Evolutionary conservation across 1,284 basidiomycete genomes (phyloP), one percentile per base, ranked within the genome.

Genomic region (Sanghuangporus sanghuang): DNA sequence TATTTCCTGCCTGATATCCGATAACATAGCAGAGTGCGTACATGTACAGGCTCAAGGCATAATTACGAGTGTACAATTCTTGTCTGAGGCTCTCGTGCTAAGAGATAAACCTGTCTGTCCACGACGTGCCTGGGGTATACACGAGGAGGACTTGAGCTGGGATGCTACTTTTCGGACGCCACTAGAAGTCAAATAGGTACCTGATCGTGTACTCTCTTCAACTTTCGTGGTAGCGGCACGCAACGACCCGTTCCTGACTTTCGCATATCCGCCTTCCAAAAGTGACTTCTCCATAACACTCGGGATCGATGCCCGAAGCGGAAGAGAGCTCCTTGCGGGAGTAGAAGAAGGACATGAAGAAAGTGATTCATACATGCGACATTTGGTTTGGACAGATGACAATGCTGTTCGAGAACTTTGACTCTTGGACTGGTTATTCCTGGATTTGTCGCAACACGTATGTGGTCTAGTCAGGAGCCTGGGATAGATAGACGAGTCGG

Each of bases 301-400:
- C 27, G 27, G 27, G 27, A 32, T 32, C 27, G 27, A 32, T 42
- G 40, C 8, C n/a, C 40, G 40, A n/a, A 12, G 40, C 6, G 23
- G 27, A 35, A n/a, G 40, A 32, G 40, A 23, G 16, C n/a, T 39
- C 16, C 8, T 23, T 12, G 39, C 44, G 16, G 27, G 18, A 52
- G 49, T 8, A 8, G 27, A 32, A 3, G 40, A 44, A 3, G 35
- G 53, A 38, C 16, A 32, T 23, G 35, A 21, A 3, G 49, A 23
- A 52, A 49, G 60, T 35, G 53, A 44, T 42, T 62, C 60, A 12
- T 62, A 56, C 60, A 62, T n/a, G 18, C 44, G 36, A 6, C 39
- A 40, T 40, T 62, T 62, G 35, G 60, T 46, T 27, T 56, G 60
- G n/a, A 56, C 60, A 11, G 60, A 48, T 27, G 54, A 48, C 12